A percentile compares a stretch with the other conserved stretches of the same genome.
phyloP scores from a whole-genome alignment of 805 yeast genomes.

The Barnettozyma salicaria region DNA sequence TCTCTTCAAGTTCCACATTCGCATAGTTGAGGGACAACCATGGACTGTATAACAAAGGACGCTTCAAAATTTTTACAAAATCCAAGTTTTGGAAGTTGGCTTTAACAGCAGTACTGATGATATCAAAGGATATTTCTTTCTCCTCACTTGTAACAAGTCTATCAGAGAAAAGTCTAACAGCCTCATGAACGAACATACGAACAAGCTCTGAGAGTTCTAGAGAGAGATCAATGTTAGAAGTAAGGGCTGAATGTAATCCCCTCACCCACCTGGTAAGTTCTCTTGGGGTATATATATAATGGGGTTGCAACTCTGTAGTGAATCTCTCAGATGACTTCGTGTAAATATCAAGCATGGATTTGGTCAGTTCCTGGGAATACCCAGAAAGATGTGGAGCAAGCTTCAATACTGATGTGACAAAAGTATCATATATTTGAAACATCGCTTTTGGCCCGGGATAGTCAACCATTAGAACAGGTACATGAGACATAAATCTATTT shows the following conservation, averaged over 20 bases:
- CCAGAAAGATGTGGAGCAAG: conserved; percentile 56
- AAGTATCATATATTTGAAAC: conserved; percentile 57
- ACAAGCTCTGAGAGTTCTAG: conserved; percentile 40
- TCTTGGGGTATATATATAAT: conserved; percentile 81
- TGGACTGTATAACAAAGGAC: conserved; percentile 61
- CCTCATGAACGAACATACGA: conserved; percentile 78
- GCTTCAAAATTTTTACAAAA: conserved; percentile 28
- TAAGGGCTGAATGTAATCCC: conserved; percentile 55
- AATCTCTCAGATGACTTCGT: conserved; percentile 37
- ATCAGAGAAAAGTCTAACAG: conserved; percentile 69
- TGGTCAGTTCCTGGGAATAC: conserved; percentile 44
- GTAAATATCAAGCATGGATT: conserved; percentile 65
- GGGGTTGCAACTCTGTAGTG: conserved; percentile 36
- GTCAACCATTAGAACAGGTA: conserved; percentile 63
- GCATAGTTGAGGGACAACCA: conserved; percentile 68
- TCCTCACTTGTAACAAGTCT: conserved; percentile 48
- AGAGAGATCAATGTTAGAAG: conserved; percentile 27
- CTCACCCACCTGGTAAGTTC: conserved; percentile 84
- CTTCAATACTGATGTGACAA: conserved; percentile 51
- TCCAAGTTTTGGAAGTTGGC: conserved; percentile 44
- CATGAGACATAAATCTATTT: conserved; percentile 60
- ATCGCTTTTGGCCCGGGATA: conserved; percentile 67
- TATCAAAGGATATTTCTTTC: conserved; percentile 40
- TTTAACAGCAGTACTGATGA: conserved; percentile 30
- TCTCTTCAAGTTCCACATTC: conserved; percentile 43